Evolutionary conservation across 179 eudicot genomes (phyloP).

Genomic region (Nepenthes alata): DNA sequence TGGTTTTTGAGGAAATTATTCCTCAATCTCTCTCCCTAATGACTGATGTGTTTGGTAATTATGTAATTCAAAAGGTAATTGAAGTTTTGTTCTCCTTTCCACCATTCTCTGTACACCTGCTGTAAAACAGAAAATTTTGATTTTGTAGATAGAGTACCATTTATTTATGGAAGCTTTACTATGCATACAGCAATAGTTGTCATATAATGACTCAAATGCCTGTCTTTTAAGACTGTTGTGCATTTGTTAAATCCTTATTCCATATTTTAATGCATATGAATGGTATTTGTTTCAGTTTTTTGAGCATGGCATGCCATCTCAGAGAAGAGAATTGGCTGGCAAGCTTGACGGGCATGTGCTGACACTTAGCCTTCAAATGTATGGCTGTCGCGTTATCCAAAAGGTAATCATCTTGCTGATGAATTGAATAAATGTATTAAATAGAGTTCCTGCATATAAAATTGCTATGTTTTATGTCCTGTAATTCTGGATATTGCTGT

Average conservation of each 20-base stretch:
- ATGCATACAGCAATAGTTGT: no score
- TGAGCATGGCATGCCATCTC: constrained; percentile 45
- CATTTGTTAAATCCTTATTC: not conserved
- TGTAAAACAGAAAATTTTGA: not conserved
- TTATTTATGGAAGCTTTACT: no score
- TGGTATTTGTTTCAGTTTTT: constrained; percentile 23
- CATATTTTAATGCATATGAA: constrained; percentile 6
- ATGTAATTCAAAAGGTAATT: constrained; percentile 47
- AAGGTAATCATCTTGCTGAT: constrained; percentile 18
- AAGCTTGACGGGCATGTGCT: constrained; percentile 38
- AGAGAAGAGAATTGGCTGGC: constrained; percentile 39
- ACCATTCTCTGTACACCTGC: not conserved
- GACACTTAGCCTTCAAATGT: constrained; percentile 46
- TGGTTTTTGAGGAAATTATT: constrained; percentile 37
- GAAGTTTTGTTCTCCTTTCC: not conserved
- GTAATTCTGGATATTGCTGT: no score
- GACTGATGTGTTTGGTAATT: constrained; percentile 56
- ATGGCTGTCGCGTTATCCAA: constrained; percentile 48
- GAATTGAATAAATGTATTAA: no score
- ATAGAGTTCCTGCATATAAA: no score
- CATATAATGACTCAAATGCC: no score
- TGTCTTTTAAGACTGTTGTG: not conserved
- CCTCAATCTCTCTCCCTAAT: constrained; percentile 33
- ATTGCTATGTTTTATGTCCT: no score
- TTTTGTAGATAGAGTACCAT: no score